These are phyloP conservation scores for Purshia tridentata DNA, from an alignment of 306 rosid species.

Conservation along the genomic window DNA sequence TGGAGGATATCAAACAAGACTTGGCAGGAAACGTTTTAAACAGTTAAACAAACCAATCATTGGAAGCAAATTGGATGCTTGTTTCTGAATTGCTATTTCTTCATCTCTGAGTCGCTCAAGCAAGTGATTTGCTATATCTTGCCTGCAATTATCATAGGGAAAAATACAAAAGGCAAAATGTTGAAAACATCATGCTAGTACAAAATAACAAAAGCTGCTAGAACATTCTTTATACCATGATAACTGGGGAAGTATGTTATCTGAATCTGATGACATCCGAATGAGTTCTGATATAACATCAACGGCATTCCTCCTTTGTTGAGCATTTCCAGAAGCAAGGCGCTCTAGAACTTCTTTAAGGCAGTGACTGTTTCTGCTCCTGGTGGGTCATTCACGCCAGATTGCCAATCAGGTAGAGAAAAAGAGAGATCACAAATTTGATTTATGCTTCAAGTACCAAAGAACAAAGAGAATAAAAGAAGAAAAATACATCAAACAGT, in stretches of 20 bases:
- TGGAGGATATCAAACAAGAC: not conserved
- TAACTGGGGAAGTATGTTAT: conserved; percentile 37
- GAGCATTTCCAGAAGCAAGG: conserved; percentile 55
- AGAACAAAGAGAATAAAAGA: conserved; percentile 29
- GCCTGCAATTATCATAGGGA: conserved; percentile 46
- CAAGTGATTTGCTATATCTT: conserved; percentile 57
- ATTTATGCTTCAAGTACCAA: conserved; percentile 5
- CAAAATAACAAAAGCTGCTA: conserved; percentile 10
- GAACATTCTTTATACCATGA: conserved; percentile 48
- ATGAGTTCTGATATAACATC: conserved; percentile 74
- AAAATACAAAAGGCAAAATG: not conserved
- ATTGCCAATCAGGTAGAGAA: conserved; percentile 24
- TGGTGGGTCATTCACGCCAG: conserved; percentile 40
- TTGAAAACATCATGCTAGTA: not conserved
- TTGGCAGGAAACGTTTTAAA: not conserved
- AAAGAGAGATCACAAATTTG: conserved; percentile 7
- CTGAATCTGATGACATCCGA: conserved; percentile 44
- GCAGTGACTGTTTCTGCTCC: conserved; percentile 61
- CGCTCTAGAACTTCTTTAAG: conserved; percentile 69
- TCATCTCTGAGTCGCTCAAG: conserved; percentile 76
- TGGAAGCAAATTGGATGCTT: conserved; percentile 67
- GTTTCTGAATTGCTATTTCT: conserved; percentile 59
- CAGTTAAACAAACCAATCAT: conserved; percentile 54
- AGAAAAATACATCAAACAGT: conserved; percentile 62
- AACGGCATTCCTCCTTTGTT: conserved; percentile 80